Conservation (phyloP, 495 filamentous ascomycete species). For the Penicillium coprophilum region DNA sequence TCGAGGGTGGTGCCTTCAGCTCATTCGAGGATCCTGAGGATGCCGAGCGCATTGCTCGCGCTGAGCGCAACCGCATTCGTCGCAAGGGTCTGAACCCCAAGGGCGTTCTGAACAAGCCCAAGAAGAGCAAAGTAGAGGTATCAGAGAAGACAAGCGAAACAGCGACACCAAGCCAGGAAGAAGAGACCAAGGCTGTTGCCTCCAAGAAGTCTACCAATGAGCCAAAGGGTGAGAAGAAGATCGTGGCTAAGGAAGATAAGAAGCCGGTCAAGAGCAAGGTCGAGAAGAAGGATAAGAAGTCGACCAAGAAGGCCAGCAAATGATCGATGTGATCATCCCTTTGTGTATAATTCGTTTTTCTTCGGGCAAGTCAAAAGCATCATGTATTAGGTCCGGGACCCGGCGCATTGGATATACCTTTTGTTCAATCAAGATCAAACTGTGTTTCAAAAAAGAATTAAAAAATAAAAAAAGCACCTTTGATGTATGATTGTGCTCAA, state of each 20-base stretch:
- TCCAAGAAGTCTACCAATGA: slow-evolving; percentile 20
- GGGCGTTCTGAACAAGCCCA: slow-evolving; percentile 49
- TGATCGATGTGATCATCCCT: slow-evolving; percentile 27
- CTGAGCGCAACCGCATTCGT: slow-evolving; percentile 55
- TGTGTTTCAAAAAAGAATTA: slow-evolving; percentile 8
- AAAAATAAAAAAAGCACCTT: slow-evolving; percentile 2
- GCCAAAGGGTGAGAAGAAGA: slow-evolving; percentile 22
- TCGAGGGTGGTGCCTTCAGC: slow-evolving; percentile 57
- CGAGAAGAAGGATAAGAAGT: slow-evolving; percentile 32
- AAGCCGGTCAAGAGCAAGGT: slow-evolving; percentile 20
- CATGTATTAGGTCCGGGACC: slow-evolving; percentile 27
- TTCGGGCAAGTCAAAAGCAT: slow-evolving; percentile 34
- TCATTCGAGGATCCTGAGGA: slow-evolving; percentile 67
- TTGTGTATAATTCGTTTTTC: slow-evolving; percentile 25
- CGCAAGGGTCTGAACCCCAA: slow-evolving; percentile 68
- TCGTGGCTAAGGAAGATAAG: slow-evolving; percentile 18
- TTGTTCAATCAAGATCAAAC: slow-evolving; percentile 20
- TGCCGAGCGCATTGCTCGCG: slow-evolving; percentile 57
- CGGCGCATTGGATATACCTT: slow-evolving; percentile 35
- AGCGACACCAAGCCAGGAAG: slow-evolving; percentile 4
- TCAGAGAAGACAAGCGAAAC: slow-evolving; percentile 13
- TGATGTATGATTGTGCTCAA: slow-evolving; percentile 5
- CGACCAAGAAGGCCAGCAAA: slow-evolving; percentile 42
- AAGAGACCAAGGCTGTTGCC: slow-evolving; percentile 13
- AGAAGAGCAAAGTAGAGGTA: slow-evolving; percentile 28